Percentiles rank a stretch among this genome's conserved stretches.
These are phyloP conservation scores for Solanum bulbocastanum DNA, from an alignment of 257 asterid genomes.

Conservation along the genomic window DNA sequence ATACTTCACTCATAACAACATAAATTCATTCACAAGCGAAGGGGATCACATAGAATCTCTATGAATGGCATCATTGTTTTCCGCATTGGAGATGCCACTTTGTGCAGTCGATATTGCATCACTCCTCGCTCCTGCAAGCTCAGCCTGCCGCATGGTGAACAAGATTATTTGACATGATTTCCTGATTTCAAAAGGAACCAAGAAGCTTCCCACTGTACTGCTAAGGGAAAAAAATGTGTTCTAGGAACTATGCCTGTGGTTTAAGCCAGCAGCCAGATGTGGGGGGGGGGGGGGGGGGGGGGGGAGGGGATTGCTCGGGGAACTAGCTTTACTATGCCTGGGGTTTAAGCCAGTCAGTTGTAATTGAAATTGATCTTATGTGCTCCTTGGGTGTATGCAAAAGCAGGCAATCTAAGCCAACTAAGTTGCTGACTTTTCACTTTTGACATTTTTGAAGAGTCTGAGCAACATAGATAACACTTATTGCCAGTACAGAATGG, in stretches of 20 bases:
- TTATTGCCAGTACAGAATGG: background rate
- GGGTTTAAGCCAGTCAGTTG: background rate
- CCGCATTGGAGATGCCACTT: slow-evolving; percentile 5
- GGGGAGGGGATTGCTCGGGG: background rate
- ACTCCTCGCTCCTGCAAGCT: slow-evolving; percentile 27
- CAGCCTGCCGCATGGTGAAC: slow-evolving; percentile 37
- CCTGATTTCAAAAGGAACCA: background rate
- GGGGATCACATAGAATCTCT: background rate
- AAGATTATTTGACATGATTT: background rate
- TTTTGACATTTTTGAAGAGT: background rate
- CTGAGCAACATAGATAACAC: background rate
- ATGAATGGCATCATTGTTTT: slow-evolving; percentile 24
- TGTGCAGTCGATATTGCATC: slow-evolving; percentile 17
- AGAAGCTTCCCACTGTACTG: background rate
- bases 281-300: too few species aligned
- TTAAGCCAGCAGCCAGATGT: background rate
- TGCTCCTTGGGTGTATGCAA: background rate
- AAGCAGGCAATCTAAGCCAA: background rate
- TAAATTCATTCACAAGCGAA: background rate
- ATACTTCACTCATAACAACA: background rate
- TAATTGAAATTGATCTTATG: background rate
- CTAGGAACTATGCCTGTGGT: background rate
- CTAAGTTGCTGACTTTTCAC: background rate
- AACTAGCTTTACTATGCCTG: background rate
- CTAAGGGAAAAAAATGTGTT: background rate